phyloP scores from a whole-genome alignment of 768 basidiomycete genomes.

The Neoboletus subvelutipes region DNA sequence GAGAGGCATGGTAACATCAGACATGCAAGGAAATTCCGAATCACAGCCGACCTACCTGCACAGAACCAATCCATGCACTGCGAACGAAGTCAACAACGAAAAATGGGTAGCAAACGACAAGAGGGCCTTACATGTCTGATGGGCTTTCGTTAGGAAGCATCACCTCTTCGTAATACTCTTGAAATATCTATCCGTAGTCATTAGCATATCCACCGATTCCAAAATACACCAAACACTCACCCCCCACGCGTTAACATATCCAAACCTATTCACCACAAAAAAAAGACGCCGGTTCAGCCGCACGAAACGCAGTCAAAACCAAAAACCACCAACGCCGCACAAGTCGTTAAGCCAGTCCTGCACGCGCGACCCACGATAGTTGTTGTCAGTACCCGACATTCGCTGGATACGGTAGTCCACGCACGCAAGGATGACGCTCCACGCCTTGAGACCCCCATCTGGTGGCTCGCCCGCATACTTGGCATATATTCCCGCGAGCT shows the following conservation, averaged over 20 bases:
- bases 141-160: conserved; percentile 49
- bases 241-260: conserved; percentile 75
- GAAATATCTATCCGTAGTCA: conserved; percentile 55
- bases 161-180: conserved; percentile 64
- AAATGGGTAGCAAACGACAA: neutral
- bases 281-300: neutral
- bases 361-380: neutral
- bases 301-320: neutral
- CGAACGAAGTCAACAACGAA: neutral
- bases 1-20: neutral
- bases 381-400: neutral
- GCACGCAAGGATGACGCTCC: conserved; percentile 31
- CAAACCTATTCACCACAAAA: conserved; percentile 44
- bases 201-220: neutral
- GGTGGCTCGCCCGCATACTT: conserved; percentile 25
- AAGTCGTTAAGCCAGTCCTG: conserved; percentile 30
- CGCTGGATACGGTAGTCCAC: neutral
- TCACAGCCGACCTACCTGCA: conserved; percentile 49
- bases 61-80: conserved; percentile 80
- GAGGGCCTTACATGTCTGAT: conserved; percentile 56
- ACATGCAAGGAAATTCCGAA: neutral
- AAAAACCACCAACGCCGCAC: conserved; percentile 38
- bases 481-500: conserved; percentile 13
- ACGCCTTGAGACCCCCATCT: conserved; percentile 32
- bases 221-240: conserved; percentile 39